Evolutionary conservation across 106 monocot species (phyloP).

Genomic region (Cymbidium sinense): DNA sequence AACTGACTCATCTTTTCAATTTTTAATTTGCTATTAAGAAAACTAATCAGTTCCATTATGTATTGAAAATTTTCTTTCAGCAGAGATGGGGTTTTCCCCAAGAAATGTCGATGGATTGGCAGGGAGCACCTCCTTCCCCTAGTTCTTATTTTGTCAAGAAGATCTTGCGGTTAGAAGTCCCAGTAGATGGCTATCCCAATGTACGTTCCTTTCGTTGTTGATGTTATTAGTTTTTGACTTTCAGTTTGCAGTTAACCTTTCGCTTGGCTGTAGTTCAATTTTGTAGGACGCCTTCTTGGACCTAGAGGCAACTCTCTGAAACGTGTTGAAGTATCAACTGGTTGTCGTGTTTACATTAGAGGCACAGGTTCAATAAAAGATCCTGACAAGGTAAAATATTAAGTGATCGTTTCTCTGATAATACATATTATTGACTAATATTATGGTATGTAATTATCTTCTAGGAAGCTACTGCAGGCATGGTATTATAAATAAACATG

Average conservation of each 20-base stretch:
- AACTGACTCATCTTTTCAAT: not conserved
- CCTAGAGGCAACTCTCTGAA: conserved; percentile 94
- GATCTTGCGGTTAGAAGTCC: conserved; percentile 90
- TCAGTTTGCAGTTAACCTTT: conserved; percentile 1
- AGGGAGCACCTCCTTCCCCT: conserved; percentile 68
- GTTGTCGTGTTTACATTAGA: conserved; percentile 93
- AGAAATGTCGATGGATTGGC: conserved; percentile 87
- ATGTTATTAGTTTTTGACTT: not conserved
- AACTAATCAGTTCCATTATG: not conserved
- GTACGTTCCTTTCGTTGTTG: conserved; percentile 30
- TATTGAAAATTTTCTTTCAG: conserved; percentile 1
- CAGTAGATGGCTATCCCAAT: conserved; percentile 78
- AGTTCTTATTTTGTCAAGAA: conserved; percentile 77
- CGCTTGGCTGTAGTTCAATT: conserved; percentile 69
- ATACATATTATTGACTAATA: not conserved
- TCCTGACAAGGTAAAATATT: conserved; percentile 62
- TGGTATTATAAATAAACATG: not conserved
- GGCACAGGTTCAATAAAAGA: conserved; percentile 98
- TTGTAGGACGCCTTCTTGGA: conserved; percentile 94
- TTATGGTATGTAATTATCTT: too few relatives aligned
- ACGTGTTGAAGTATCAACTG: conserved; percentile 85
- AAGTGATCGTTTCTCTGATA: not conserved
- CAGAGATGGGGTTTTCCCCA: conserved; percentile 65
- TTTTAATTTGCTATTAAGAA: not conserved
- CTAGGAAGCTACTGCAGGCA: not conserved